Evolutionary conservation across 2,329 filamentous ascomycete genomes (phyloP).

Genomic region (Fusarium sp.): DNA sequence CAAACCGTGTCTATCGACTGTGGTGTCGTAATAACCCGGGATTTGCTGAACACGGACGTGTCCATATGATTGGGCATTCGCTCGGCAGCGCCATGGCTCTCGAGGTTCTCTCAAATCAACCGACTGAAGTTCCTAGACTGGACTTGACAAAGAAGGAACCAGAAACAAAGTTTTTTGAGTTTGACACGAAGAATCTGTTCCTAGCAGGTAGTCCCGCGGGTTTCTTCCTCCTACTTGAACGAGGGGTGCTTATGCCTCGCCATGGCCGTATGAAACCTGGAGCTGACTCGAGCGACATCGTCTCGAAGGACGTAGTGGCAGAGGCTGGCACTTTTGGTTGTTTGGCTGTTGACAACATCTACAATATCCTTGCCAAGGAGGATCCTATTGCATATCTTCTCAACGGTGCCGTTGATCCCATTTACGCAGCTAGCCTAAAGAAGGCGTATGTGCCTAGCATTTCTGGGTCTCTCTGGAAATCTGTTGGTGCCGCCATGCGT

Average conservation of each 20-base stretch:
- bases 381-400: constrained; percentile 89
- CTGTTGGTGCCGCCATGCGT: constrained; percentile 71
- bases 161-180: constrained; percentile 78
- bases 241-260: constrained; percentile 76
- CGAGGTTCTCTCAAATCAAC: constrained; percentile 90
- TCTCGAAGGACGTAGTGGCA: constrained; percentile 73
- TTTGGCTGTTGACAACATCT: constrained; percentile 93
- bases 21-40: constrained; percentile 95
- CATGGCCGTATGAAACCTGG: constrained; percentile 80
- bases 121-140: constrained; percentile 71
- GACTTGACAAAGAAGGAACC: constrained; percentile 55
- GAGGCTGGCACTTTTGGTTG: constrained; percentile 86
- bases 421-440: constrained; percentile 81
- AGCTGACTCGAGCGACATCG: constrained; percentile 70
- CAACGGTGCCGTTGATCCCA: constrained; percentile 87
- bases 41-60: constrained; percentile 82
- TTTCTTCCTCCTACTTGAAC: constrained; percentile 91
- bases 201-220: constrained; percentile 89
- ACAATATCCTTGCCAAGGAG: constrained; percentile 83
- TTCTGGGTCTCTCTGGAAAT: constrained; percentile 71
- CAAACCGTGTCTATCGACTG: constrained; percentile 92
- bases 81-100: constrained; percentile 94
- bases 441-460: constrained; percentile 82
- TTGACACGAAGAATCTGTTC: constrained; percentile 90
- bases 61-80: constrained; percentile 93